Evolutionary conservation across 441 rosid genomes (phyloP).

Genomic region (Daphne laureola): DNA sequence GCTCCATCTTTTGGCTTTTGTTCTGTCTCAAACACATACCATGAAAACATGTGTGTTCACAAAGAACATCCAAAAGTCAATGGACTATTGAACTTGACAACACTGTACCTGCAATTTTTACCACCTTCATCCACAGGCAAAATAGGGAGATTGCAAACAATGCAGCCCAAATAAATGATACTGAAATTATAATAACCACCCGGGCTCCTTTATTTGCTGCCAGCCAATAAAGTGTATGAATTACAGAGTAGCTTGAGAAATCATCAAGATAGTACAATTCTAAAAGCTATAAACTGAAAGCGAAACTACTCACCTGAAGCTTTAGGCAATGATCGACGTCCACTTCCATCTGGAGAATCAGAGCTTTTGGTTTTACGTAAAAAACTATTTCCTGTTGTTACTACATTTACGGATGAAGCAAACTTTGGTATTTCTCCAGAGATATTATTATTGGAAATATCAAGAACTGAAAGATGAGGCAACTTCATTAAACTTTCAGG

Average conservation of each 20-base stretch:
- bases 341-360: slow-evolving; percentile 7
- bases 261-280: neutral
- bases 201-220: slow-evolving; percentile 9
- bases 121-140: too few species aligned
- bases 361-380: slow-evolving; percentile 27
- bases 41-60: too few species aligned
- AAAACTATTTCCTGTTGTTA: slow-evolving; percentile 32
- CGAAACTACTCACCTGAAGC: slow-evolving; percentile 15
- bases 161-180: too few species aligned
- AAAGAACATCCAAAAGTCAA: too few species aligned
- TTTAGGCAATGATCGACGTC: too few species aligned
- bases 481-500: slow-evolving; percentile 43
- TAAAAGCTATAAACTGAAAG: neutral
- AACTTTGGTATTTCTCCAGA: slow-evolving; percentile 38
- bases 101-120: too few species aligned
- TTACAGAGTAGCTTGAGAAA: too few species aligned
- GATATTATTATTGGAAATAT: slow-evolving; percentile 58
- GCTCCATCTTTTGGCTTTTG: slow-evolving; percentile 20
- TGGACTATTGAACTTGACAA: too few species aligned
- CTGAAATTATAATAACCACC: slow-evolving; percentile 6
- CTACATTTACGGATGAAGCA: slow-evolving; percentile 11
- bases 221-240: slow-evolving; percentile 8
- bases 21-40: too few species aligned
- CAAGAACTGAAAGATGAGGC: slow-evolving; percentile 29
- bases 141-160: too few species aligned